A percentile compares a stretch with the other conserved stretches of the same genome.
Evolutionary conservation across 768 basidiomycete species (phyloP).

Genomic region (Steccherinum ochraceum): DNA sequence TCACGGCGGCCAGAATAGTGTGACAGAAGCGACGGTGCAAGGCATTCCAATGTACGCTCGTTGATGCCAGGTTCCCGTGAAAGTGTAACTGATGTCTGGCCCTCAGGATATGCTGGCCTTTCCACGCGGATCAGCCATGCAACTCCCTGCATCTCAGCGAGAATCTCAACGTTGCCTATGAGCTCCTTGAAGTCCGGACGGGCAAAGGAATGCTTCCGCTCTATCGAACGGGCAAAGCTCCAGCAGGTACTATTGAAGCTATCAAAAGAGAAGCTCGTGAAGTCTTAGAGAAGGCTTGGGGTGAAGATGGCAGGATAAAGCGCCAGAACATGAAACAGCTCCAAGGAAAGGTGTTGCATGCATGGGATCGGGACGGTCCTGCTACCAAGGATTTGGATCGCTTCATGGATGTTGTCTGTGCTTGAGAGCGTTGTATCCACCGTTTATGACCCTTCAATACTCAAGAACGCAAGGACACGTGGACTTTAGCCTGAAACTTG

Average conservation of each 20-base stretch:
- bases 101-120: slow-evolving; percentile 23
- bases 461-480: too few relatives aligned
- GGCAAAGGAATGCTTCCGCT: slow-evolving; percentile 8
- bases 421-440: too few relatives aligned
- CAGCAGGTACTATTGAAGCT: slow-evolving; percentile 12
- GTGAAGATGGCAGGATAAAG: slow-evolving; percentile 12
- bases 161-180: slow-evolving; percentile 18
- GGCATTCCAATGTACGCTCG: slow-evolving; percentile 15
- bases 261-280: slow-evolving; percentile 5
- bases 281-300: slow-evolving; percentile 12
- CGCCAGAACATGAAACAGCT: slow-evolving; percentile 4
- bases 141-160: slow-evolving; percentile 16
- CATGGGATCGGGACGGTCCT: slow-evolving; percentile 4
- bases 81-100: not conserved
- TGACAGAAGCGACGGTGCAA: slow-evolving; percentile 13
- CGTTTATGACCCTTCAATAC: too few relatives aligned
- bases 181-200: slow-evolving; percentile 20
- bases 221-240: slow-evolving; percentile 10
- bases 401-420: too few relatives aligned
- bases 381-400: not conserved
- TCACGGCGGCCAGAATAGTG: slow-evolving; percentile 19
- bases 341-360: not conserved
- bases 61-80: not conserved
- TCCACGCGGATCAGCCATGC: slow-evolving; percentile 17
- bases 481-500: too few relatives aligned